Percentiles rank a stretch among this genome's conserved stretches.
phyloP scores from a whole-genome alignment of 306 rosid species.

The Fagus sylvatica region DNA sequence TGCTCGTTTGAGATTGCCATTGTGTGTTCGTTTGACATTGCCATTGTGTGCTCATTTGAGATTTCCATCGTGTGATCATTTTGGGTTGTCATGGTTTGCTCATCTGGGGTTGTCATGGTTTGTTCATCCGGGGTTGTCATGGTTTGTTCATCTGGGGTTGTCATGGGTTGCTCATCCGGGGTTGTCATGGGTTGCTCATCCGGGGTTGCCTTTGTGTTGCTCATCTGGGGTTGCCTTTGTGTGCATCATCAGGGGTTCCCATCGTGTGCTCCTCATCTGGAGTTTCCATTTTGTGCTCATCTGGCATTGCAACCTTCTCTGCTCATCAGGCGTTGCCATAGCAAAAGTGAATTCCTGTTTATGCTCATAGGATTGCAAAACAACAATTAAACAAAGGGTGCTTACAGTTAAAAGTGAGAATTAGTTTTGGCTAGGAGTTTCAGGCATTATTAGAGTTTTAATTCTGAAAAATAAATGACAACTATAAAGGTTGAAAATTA shows the following conservation, averaged over 20 bases:
- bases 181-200: background rate
- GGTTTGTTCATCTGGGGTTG: background rate
- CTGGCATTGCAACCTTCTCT: slow-evolving; percentile 35
- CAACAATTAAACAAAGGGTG: background rate
- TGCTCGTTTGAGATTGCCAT: background rate
- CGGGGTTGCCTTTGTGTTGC: background rate
- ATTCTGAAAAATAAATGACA: background rate
- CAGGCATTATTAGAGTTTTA: background rate
- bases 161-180: background rate
- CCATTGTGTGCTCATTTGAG: background rate
- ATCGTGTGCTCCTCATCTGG: no score
- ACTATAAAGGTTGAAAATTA: background rate
- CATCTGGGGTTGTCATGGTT: background rate
- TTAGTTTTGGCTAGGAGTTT: background rate
- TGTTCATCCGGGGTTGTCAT: background rate
- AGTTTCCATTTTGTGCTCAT: background rate
- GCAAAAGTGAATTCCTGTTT: slow-evolving; percentile 37
- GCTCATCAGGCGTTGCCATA: slow-evolving; percentile 52
- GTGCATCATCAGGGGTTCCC: slow-evolving; percentile 44
- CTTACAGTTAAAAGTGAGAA: background rate
- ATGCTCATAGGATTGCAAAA: slow-evolving; percentile 24
- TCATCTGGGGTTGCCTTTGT: slow-evolving; percentile 25
- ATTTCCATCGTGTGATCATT: background rate
- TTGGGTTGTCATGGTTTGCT: background rate
- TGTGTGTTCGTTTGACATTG: background rate